Evolutionary conservation across 2,329 filamentous ascomycete genomes (phyloP).

Genomic region (Lasiodiplodia gonubiensis): DNA sequence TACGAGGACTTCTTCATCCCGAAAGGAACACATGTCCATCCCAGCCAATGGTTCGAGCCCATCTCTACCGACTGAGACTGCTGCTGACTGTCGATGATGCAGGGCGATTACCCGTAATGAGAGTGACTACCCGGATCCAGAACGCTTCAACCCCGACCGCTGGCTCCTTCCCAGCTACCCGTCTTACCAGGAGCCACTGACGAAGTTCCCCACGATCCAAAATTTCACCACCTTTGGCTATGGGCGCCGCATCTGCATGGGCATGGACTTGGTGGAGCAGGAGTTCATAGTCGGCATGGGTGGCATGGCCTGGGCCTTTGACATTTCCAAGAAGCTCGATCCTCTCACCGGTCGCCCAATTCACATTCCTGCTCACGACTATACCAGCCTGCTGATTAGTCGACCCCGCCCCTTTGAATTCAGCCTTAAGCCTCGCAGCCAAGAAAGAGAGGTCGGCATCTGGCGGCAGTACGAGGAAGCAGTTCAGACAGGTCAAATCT

Average conservation of each 20-base stretch:
- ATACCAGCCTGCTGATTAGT: conserved; percentile 20
- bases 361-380: conserved; percentile 23
- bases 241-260: conserved; percentile 54
- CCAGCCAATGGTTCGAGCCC: conserved; percentile 12
- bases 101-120: conserved; percentile 2
- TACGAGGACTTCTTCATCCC: conserved; percentile 29
- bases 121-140: conserved; percentile 38
- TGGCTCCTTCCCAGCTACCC: conserved; percentile 51
- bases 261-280: conserved; percentile 33
- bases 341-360: neutral
- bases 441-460: neutral
- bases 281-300: conserved; percentile 30
- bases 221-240: conserved; percentile 51
- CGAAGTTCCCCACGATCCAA: conserved; percentile 29
- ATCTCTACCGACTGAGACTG: too few relatives aligned
- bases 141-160: conserved; percentile 50
- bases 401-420: conserved; percentile 25
- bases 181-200: conserved; percentile 31
- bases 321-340: conserved; percentile 28
- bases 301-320: conserved; percentile 32
- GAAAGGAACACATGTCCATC: conserved; percentile 21
- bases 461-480: neutral
- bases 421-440: neutral
- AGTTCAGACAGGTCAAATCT: neutral
- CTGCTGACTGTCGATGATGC: neutral